Evolutionary conservation across 192 early-diverging fungal species (phyloP).

Genomic region (Backusella westeae): DNA sequence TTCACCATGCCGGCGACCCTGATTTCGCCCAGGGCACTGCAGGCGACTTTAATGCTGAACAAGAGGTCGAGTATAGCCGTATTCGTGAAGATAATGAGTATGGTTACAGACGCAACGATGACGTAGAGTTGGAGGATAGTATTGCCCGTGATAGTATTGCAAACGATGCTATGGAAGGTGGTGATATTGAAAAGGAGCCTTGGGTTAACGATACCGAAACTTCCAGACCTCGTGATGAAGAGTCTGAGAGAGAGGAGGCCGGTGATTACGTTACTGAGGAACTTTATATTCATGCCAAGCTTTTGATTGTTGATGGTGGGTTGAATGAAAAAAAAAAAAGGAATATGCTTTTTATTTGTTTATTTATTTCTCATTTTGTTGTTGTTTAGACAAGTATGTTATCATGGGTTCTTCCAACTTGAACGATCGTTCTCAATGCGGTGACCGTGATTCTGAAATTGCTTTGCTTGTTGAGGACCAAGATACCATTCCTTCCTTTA

Average conservation of each 20-base stretch:
- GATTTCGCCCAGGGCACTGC: constrained; percentile 25
- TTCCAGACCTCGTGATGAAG: not conserved
- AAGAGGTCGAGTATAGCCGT: constrained; percentile 27
- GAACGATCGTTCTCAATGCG: constrained; percentile 87
- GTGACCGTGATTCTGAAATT: constrained; percentile 85
- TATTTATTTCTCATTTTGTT: not conserved
- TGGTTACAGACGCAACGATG: not conserved
- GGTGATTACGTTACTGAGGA: constrained; percentile 71
- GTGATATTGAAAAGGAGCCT: not conserved
- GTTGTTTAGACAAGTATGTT: constrained; percentile 36
- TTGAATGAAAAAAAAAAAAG: not conserved
- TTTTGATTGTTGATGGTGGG: constrained; percentile 87
- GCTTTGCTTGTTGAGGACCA: constrained; percentile 80
- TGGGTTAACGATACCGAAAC: not conserved
- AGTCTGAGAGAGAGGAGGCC: constrained; percentile 16
- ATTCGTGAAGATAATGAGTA: constrained; percentile 11
- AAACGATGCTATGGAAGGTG: not conserved
- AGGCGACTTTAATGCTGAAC: constrained; percentile 7
- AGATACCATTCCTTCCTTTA: constrained; percentile 59
- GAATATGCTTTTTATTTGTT: not conserved
- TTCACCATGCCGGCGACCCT: constrained; percentile 22
- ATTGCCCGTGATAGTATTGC: constrained; percentile 10
- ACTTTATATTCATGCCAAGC: constrained; percentile 85
- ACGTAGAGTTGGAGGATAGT: not conserved
- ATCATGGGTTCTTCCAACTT: constrained; percentile 88